phyloP scores from a whole-genome alignment of 495 filamentous ascomycete genomes.

The Tuber microsphaerosporum region DNA sequence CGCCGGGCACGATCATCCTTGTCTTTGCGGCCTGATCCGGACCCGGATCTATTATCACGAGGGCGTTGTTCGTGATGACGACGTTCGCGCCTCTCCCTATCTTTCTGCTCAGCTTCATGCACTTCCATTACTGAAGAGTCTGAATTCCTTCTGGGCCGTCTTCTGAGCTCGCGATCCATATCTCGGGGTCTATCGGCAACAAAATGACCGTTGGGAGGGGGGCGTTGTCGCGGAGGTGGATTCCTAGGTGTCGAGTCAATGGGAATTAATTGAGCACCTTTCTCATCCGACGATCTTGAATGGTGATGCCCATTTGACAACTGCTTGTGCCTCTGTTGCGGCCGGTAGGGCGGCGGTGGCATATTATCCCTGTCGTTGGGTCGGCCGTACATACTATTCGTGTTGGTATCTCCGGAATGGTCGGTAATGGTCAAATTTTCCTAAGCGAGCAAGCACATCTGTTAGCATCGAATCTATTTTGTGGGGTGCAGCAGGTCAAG shows the following conservation, averaged over 20 bases:
- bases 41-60: slow-evolving; percentile 21
- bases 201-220: slow-evolving; percentile 40
- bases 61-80: slow-evolving; percentile 31
- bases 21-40: slow-evolving; percentile 45
- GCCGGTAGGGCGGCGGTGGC: slow-evolving; percentile 38
- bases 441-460: slow-evolving; percentile 21
- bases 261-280: slow-evolving; percentile 40
- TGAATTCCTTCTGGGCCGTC: slow-evolving; percentile 71
- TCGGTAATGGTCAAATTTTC: slow-evolving; percentile 50
- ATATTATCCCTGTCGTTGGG: slow-evolving; percentile 30
- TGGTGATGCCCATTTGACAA: slow-evolving; percentile 48
- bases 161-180: slow-evolving; percentile 37
- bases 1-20: slow-evolving; percentile 51
- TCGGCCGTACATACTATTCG: not conserved
- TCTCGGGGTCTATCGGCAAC: slow-evolving; percentile 25
- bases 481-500: slow-evolving; percentile 8
- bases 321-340: not conserved
- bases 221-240: slow-evolving; percentile 42
- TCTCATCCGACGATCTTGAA: slow-evolving; percentile 58
- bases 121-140: slow-evolving; percentile 81
- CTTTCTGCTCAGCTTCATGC: slow-evolving; percentile 63
- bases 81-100: slow-evolving; percentile 67
- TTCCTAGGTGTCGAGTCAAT: slow-evolving; percentile 29
- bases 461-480: slow-evolving; percentile 17
- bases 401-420: slow-evolving; percentile 31